Percentiles rank a stretch among this genome's conserved stretches.
Conservation (phyloP, 805 yeast genomes). For the Cyberlindnera sargentensis region DNA sequence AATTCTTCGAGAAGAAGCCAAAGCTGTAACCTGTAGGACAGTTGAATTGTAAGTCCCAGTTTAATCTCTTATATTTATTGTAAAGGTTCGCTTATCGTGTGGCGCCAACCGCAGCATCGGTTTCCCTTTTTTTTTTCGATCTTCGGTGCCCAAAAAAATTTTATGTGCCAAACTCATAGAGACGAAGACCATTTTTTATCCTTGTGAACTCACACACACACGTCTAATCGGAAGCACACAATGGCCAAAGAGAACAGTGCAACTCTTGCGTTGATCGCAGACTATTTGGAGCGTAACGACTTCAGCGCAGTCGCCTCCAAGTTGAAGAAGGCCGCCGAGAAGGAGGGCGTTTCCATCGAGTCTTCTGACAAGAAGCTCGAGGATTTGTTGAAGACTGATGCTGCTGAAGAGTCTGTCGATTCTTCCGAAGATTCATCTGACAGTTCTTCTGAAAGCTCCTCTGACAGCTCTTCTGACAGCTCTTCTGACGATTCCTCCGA, state of each 20-base stretch:
- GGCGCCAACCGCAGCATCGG: constrained; percentile 3
- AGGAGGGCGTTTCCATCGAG: constrained; percentile 12
- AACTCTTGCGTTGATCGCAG: constrained; percentile 16
- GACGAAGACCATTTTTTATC: too few species aligned
- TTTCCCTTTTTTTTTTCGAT: constrained; percentile 1
- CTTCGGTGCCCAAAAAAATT: constrained; percentile 3
- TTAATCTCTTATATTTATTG: too few species aligned
- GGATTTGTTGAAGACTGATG: constrained; percentile 7
- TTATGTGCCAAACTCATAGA: constrained; percentile 4
- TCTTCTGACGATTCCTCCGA: constrained; percentile 6
- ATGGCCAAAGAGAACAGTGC: too few species aligned
- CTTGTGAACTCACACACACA: too few species aligned
- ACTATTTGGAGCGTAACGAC: constrained; percentile 19
- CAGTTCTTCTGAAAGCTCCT: constrained; percentile 13
- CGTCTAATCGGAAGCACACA: too few species aligned
- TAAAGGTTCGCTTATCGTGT: constrained; percentile 6
- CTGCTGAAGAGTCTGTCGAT: constrained; percentile 1
- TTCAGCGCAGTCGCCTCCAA: constrained; percentile 11
- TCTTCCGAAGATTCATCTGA: not conserved
- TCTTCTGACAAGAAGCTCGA: constrained; percentile 11
- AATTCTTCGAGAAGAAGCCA: constrained; percentile 1
- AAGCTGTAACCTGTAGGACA: not conserved
- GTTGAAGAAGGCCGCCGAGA: constrained; percentile 14
- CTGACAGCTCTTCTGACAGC: constrained; percentile 5
- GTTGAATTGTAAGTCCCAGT: too few species aligned